Percentiles rank a stretch among this genome's conserved stretches.
Conservation (phyloP, 805 yeast genomes). For the Candida incommunis region DNA sequence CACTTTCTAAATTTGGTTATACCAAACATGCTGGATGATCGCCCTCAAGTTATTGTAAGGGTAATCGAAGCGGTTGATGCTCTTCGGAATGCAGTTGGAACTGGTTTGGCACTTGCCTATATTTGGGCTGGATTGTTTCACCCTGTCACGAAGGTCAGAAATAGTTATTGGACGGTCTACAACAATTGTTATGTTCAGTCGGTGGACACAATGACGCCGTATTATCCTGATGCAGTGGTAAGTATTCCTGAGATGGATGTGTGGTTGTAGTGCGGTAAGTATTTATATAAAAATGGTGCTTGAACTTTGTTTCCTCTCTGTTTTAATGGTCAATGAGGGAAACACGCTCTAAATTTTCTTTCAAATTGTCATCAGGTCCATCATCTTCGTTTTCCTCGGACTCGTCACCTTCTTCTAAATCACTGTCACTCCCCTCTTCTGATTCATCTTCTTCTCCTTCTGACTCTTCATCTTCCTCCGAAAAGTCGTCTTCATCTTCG, state of each 20-base stretch:
- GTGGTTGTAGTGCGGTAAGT: slow-evolving; percentile 14
- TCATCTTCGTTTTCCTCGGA: no score
- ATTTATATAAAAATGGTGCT: no score
- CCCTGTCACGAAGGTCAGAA: slow-evolving; percentile 78
- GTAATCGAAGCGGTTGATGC: slow-evolving; percentile 71
- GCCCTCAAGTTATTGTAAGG: slow-evolving; percentile 85
- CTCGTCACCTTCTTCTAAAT: slow-evolving; percentile 19
- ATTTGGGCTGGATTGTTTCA: slow-evolving; percentile 83
- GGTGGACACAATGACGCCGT: slow-evolving; percentile 67
- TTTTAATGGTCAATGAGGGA: no score
- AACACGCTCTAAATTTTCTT: no score
- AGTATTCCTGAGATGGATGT: slow-evolving; percentile 33
- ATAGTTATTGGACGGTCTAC: slow-evolving; percentile 74
- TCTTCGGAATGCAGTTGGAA: slow-evolving; percentile 57
- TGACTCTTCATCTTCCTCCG: slow-evolving; percentile 12
- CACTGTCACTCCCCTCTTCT: slow-evolving; percentile 18
- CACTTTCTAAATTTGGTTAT: slow-evolving; percentile 68
- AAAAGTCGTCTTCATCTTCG: slow-evolving; percentile 17
- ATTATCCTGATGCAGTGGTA: slow-evolving; percentile 41
- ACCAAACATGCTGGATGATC: slow-evolving; percentile 87
- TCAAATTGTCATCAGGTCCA: no score
- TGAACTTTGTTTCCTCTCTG: no score
- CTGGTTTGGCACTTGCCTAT: slow-evolving; percentile 61
- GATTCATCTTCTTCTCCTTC: slow-evolving; percentile 18
- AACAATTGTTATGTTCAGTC: slow-evolving; percentile 63